Evolutionary conservation across 2,329 filamentous ascomycete species (phyloP), one percentile per base, ranked within the genome.

Genomic region (Hypoxylon sp.): DNA sequence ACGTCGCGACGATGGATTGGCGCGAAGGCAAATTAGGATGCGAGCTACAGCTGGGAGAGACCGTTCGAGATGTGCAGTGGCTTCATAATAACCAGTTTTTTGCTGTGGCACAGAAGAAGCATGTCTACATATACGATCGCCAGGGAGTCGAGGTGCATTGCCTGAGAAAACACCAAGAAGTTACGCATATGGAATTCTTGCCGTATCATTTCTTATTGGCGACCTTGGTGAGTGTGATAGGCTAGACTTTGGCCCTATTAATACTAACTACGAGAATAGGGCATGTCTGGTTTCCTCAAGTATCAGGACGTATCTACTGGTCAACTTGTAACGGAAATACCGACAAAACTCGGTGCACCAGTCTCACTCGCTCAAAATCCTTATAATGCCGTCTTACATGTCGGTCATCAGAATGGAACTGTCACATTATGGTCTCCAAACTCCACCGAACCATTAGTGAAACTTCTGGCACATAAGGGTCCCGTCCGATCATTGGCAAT

Each of bases 1-100:
- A 99, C 88, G 85, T 99, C 71, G 95, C 96, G 62, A 95, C 93
- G 0, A 97, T 98, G 89, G 94, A 99, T 80, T 99, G 96, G 95
- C 86, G 95, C 70, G 91, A 92, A 73, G 95, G 94, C 45, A 97
- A 94, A 79, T 83, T 98, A 65, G 93, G 93, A 5, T 98, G 94
- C 78, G 96, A 99, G 79, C 76, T 98, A 69, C 93, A 99, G 78
- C 85, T 99, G 68, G 89, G 90, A 55, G 96, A 99, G 83, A 98
- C 94, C 0, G 87, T 98, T 11, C 86, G 95, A 57, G 95, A 98
- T 80, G 91, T 91, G 25, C 91, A 90, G 77, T 99, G 94, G 92
- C 85, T 98, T 74, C 94, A 98, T 82, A 97, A 97, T 79, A 94
- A 96, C 79, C 93, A 97, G 73, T 92, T 89, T 81, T 98, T 98